Percentiles rank a stretch among this genome's conserved stretches.
These are phyloP conservation scores for Botrytis paeoniae DNA, from an alignment of 2,329 filamentous ascomycete genomes.

Conservation along the genomic window DNA sequence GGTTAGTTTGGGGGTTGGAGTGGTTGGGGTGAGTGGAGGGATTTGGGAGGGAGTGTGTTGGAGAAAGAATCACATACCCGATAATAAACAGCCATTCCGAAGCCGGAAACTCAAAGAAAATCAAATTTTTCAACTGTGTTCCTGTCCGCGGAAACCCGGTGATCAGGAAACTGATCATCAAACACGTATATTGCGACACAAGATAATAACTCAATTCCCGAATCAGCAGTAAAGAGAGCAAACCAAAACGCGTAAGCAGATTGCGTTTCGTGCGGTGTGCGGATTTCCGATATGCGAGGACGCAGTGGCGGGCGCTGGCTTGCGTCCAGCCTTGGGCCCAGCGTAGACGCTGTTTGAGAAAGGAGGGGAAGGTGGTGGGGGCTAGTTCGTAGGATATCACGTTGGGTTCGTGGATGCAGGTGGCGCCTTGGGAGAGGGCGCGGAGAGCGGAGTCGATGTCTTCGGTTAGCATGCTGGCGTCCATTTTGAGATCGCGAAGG, in stretches of 20 bases:
- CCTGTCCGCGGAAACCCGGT: slow-evolving; percentile 43
- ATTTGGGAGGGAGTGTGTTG: background rate
- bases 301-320: slow-evolving; percentile 44
- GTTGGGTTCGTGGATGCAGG: slow-evolving; percentile 48
- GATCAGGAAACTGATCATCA: slow-evolving; percentile 46
- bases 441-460: slow-evolving; percentile 50
- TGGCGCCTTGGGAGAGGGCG: slow-evolving; percentile 40
- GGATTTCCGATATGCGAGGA: slow-evolving; percentile 44
- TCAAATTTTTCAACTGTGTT: slow-evolving; percentile 40
- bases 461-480: slow-evolving; percentile 49
- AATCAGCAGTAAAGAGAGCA: slow-evolving; percentile 45
- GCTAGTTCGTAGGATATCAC: slow-evolving; percentile 49
- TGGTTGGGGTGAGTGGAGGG: too few relatives aligned
- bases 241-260: slow-evolving; percentile 43
- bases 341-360: slow-evolving; percentile 50
- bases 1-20: background rate
- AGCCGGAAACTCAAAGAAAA: slow-evolving; percentile 49
- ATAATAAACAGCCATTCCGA: slow-evolving; percentile 47
- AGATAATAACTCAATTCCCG: slow-evolving; percentile 48
- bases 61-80: slow-evolving; percentile 39
- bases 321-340: slow-evolving; percentile 52
- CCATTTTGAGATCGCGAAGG: slow-evolving; percentile 47
- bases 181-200: slow-evolving; percentile 47
- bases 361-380: slow-evolving; percentile 43
- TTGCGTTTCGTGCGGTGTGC: slow-evolving; percentile 37